Conservation (phyloP, 441 rosid species). For the Pelargonium citronellum region DNA sequence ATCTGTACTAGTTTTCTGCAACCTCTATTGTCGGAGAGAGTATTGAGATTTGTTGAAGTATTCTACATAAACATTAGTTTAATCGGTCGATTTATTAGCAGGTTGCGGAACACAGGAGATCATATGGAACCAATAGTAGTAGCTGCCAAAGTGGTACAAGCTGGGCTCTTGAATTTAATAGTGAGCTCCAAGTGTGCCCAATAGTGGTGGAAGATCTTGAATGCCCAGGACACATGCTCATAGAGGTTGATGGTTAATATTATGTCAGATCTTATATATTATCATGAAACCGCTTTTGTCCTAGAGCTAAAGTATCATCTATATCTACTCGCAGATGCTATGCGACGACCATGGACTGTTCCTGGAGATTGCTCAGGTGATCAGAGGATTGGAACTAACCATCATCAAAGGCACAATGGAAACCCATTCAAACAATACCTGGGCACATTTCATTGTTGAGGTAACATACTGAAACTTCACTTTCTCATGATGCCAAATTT, state of each 20-base stretch:
- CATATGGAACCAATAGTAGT: conserved; percentile 24
- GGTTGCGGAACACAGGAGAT: conserved; percentile 30
- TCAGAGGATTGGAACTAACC: conserved; percentile 37
- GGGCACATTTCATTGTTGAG: conserved; percentile 70
- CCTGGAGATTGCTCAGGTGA: conserved; percentile 53
- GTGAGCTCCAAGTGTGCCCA: conserved; percentile 39
- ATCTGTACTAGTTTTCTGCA: neutral
- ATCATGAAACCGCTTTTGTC: neutral
- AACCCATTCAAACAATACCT: conserved; percentile 30
- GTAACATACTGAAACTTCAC: conserved; percentile 22
- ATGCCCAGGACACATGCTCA: conserved; percentile 50
- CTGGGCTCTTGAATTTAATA: conserved; percentile 45
- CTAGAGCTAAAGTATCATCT: neutral
- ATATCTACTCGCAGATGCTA: conserved; percentile 39
- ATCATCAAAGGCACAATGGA: conserved; percentile 48
- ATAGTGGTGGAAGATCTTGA: conserved; percentile 57
- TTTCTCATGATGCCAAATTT: too few relatives aligned
- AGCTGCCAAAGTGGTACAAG: conserved; percentile 30
- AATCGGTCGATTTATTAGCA: too few relatives aligned
- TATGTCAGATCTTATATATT: neutral
- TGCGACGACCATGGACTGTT: conserved; percentile 48
- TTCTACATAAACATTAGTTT: too few relatives aligned
- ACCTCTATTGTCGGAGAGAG: neutral
- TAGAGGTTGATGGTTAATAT: conserved; percentile 36
- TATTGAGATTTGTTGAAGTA: neutral